phyloP scores from a whole-genome alignment of 306 rosid genomes.

The Prunus kanzakura region DNA sequence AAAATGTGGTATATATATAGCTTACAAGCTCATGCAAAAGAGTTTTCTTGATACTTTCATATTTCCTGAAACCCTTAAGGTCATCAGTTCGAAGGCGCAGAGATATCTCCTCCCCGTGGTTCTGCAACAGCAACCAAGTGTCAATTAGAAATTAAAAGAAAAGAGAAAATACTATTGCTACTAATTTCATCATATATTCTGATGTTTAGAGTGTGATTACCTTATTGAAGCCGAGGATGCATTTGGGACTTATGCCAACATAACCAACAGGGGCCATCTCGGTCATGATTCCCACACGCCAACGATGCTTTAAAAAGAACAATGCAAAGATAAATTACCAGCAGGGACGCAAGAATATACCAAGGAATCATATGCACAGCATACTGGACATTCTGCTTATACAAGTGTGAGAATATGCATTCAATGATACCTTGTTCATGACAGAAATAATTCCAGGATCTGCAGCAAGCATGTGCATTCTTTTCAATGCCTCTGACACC shows the following conservation, averaged over 20 bases:
- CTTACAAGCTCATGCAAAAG: conserved; percentile 97
- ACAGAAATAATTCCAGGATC: conserved; percentile 94
- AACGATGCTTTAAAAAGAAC: conserved; percentile 57
- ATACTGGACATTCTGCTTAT: conserved; percentile 22
- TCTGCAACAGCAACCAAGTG: conserved; percentile 41
- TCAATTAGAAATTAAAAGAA: conserved; percentile 10
- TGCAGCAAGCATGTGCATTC: conserved; percentile 96
- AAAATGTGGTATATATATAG: neutral
- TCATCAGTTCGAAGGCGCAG: conserved; percentile 95
- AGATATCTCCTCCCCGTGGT: conserved; percentile 91
- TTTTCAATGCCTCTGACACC: conserved; percentile 75
- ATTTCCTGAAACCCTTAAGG: conserved; percentile 88
- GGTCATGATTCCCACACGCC: conserved; percentile 95
- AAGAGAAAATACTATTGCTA: neutral
- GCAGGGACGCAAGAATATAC: conserved; percentile 5
- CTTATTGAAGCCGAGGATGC: conserved; percentile 89
- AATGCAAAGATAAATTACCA: conserved; percentile 30
- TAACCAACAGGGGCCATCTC: conserved; percentile 97
- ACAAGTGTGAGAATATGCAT: neutral
- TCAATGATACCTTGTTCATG: conserved; percentile 72
- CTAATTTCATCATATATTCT: neutral
- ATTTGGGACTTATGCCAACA: conserved; percentile 91
- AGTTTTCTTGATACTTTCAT: conserved; percentile 82
- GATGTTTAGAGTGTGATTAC: conserved; percentile 28
- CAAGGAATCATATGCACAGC: neutral